These are phyloP conservation scores for Candida smagusa DNA, from an alignment of 1,139 yeast genomes.

Conservation along the genomic window DNA sequence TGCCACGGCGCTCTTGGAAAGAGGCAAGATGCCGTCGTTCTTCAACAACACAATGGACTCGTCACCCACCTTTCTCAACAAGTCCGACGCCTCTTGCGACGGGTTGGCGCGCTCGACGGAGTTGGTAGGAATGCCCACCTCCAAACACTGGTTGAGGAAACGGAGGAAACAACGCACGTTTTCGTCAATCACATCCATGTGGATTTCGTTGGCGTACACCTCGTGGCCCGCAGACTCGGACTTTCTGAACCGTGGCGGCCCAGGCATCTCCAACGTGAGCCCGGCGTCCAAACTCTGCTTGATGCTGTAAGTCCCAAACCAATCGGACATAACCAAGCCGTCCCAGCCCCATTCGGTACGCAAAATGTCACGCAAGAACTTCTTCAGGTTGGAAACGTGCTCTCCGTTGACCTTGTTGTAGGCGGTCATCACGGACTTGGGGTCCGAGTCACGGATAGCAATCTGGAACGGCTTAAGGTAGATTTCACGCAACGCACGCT, in stretches of 20 bases:
- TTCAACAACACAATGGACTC: conserved; percentile 20
- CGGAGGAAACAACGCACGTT: conserved; percentile 15
- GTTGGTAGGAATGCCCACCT: conserved; percentile 14
- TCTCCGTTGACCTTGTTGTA: conserved; percentile 59
- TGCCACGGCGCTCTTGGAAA: conserved; percentile 7
- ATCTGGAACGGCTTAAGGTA: conserved; percentile 62
- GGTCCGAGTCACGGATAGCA: conserved; percentile 49
- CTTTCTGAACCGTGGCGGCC: conserved; percentile 50
- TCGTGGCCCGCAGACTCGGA: conserved; percentile 34
- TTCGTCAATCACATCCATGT: conserved; percentile 14
- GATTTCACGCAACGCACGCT: conserved; percentile 58
- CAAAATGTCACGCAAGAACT: conserved; percentile 41
- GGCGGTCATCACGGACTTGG: conserved; percentile 55
- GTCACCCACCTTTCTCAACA: conserved; percentile 16
- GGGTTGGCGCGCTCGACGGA: conserved; percentile 13
- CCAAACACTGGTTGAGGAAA: conserved; percentile 15
- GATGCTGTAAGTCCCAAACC: conserved; percentile 58
- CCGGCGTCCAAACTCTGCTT: conserved; percentile 51
- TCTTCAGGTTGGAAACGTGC: conserved; percentile 48
- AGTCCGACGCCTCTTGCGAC: conserved; percentile 13
- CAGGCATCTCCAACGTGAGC: conserved; percentile 65
- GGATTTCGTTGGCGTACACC: conserved; percentile 27
- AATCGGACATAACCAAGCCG: conserved; percentile 59
- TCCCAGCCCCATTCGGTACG: conserved; percentile 56
- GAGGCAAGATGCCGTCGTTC: conserved; percentile 16